These are phyloP conservation scores for Taiozyma sp. DNA, from an alignment of 1,139 yeast genomes.

Conservation along the genomic window DNA sequence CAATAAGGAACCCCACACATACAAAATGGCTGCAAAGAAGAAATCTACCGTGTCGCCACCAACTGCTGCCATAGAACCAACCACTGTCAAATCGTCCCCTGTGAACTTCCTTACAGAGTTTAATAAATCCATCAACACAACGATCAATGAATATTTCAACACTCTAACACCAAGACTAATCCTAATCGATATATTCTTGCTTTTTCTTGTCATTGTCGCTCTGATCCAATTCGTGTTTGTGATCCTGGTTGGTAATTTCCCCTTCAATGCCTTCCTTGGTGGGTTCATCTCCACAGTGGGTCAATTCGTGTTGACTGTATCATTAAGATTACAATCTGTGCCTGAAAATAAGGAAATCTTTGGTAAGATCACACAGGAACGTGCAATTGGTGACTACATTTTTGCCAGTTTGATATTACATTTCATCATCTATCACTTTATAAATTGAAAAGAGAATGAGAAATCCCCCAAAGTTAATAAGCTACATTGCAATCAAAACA, in stretches of 20 bases:
- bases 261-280: slow-evolving; percentile 93
- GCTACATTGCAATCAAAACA: background rate
- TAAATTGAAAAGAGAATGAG: slow-evolving; percentile 43
- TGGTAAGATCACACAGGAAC: slow-evolving; percentile 55
- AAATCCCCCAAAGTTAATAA: no score
- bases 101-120: slow-evolving; percentile 33
- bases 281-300: slow-evolving; percentile 93
- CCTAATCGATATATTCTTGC: slow-evolving; percentile 73
- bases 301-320: slow-evolving; percentile 83
- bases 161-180: slow-evolving; percentile 36
- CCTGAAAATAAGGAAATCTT: slow-evolving; percentile 38
- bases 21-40: background rate
- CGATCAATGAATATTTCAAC: slow-evolving; percentile 28
- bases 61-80: background rate
- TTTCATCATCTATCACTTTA: slow-evolving; percentile 85
- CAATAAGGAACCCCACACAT: no score
- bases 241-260: slow-evolving; percentile 77
- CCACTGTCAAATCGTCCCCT: background rate
- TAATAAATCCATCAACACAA: slow-evolving; percentile 39
- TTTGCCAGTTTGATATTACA: slow-evolving; percentile 87
- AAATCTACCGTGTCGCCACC: background rate
- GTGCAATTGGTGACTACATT: slow-evolving; percentile 85
- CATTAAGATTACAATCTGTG: slow-evolving; percentile 68
- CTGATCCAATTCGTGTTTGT: slow-evolving; percentile 74
- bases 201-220: slow-evolving; percentile 70